Conservation (phyloP, 371 early-diverging fungal species). For the Mortierella sp. region DNA sequence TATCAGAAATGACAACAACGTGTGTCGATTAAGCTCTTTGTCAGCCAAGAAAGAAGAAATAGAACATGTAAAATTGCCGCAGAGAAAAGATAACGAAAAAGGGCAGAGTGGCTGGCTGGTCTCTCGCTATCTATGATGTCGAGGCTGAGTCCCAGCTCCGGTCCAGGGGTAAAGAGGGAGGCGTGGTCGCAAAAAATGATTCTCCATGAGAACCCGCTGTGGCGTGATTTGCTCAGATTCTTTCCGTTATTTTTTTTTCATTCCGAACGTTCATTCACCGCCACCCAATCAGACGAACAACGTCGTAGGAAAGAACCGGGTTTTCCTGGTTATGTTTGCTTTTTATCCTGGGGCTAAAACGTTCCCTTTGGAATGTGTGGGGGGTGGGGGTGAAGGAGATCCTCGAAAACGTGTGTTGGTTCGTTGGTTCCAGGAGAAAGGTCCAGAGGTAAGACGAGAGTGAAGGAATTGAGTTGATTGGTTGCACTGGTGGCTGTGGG, state of each 20-base stretch:
- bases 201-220: neutral
- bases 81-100: too few relatives aligned
- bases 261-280: slow-evolving; percentile 3
- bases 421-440: neutral
- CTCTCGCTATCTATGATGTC: slow-evolving; percentile 1
- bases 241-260: neutral
- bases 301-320: slow-evolving; percentile 14
- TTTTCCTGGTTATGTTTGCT: neutral
- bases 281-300: neutral
- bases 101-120: neutral
- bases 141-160: too few relatives aligned
- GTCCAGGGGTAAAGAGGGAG: neutral
- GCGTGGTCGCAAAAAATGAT: neutral
- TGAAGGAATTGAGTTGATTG: neutral
- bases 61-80: neutral
- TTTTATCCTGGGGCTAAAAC: neutral
- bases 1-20: neutral
- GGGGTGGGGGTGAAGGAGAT: neutral
- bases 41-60: neutral
- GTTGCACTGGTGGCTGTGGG: too few relatives aligned
- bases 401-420: neutral
- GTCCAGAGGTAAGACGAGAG: neutral
- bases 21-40: neutral
- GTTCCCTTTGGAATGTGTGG: neutral
- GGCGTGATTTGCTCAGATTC: slow-evolving; percentile 6